Conservation (phyloP, 805 yeast species). For the Sungouiella thailandica region DNA sequence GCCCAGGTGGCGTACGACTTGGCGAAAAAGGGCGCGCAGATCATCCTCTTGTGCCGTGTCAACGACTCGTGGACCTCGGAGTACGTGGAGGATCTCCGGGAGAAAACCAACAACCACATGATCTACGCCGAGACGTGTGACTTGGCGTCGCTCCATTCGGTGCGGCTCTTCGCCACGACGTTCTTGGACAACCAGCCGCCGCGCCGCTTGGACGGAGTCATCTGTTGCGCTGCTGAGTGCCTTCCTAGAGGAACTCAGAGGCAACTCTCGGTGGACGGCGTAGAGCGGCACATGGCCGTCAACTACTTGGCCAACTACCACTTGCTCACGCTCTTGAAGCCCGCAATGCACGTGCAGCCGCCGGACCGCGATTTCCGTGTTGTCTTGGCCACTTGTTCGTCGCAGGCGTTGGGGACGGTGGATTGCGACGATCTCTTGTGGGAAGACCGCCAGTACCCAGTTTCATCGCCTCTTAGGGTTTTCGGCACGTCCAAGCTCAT, state of each 20-base stretch:
- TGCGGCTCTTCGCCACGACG: slow-evolving; percentile 85
- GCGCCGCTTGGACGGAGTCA: slow-evolving; percentile 81
- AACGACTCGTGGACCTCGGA: slow-evolving; percentile 68
- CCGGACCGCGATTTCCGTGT: slow-evolving; percentile 92
- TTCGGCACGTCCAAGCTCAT: slow-evolving; percentile 81
- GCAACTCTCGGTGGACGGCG: slow-evolving; percentile 69
- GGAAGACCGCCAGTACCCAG: slow-evolving; percentile 54
- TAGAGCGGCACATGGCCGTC: slow-evolving; percentile 78
- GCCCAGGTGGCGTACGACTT: slow-evolving; percentile 67
- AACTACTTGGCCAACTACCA: slow-evolving; percentile 83
- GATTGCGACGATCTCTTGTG: slow-evolving; percentile 62
- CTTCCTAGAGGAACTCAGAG: slow-evolving; percentile 68
- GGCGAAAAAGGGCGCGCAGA: slow-evolving; percentile 81
- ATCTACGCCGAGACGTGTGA: slow-evolving; percentile 92
- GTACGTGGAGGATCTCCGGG: slow-evolving; percentile 72
- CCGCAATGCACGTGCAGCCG: slow-evolving; percentile 82
- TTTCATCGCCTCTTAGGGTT: slow-evolving; percentile 62
- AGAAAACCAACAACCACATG: slow-evolving; percentile 60
- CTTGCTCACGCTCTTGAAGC: slow-evolving; percentile 72
- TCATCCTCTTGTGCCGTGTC: slow-evolving; percentile 65
- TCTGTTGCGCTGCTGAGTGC: slow-evolving; percentile 83
- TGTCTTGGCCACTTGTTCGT: slow-evolving; percentile 69
- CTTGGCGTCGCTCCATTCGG: slow-evolving; percentile 62
- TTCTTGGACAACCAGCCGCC: slow-evolving; percentile 94
- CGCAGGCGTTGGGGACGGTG: slow-evolving; percentile 69